Conservation (phyloP, 2,329 filamentous ascomycete species). For the Diaporthe vaccinii region DNA sequence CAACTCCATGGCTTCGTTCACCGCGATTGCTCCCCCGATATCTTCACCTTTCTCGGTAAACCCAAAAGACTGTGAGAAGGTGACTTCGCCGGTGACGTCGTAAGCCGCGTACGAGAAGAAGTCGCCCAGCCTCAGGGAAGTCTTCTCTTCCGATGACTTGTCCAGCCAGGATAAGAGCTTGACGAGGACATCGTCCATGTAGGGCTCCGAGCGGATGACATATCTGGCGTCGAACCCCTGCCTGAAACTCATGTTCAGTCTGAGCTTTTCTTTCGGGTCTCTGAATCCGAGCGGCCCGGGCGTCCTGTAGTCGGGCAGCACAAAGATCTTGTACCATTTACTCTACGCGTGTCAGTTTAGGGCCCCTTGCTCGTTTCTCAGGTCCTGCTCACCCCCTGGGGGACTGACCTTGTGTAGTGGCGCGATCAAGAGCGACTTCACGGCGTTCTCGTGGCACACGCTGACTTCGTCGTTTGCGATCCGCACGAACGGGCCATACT, state of each 20-base stretch:
- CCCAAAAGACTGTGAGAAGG: slow-evolving; percentile 48
- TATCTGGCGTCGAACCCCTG: slow-evolving; percentile 50
- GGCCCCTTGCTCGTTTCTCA: slow-evolving; percentile 51
- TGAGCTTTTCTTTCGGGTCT: slow-evolving; percentile 52
- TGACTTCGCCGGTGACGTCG: slow-evolving; percentile 50
- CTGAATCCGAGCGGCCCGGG: slow-evolving; percentile 49
- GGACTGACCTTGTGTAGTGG: slow-evolving; percentile 50
- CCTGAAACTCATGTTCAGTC: slow-evolving; percentile 50
- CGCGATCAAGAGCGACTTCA: slow-evolving; percentile 54
- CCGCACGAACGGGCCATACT: slow-evolving; percentile 57
- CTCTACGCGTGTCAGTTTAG: slow-evolving; percentile 50
- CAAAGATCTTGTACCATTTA: slow-evolving; percentile 53
- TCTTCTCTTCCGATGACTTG: slow-evolving; percentile 35
- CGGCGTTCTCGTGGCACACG: slow-evolving; percentile 56
- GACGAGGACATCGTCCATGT: slow-evolving; percentile 39
- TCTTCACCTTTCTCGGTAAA: slow-evolving; percentile 47
- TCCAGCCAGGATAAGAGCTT: slow-evolving; percentile 42
- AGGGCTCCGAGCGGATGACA: slow-evolving; percentile 40
- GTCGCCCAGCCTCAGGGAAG: slow-evolving; percentile 43
- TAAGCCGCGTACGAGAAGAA: slow-evolving; percentile 47
- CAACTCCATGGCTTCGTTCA: slow-evolving; percentile 42
- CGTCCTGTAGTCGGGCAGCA: slow-evolving; percentile 51
- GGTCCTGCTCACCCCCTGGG: too few relatives aligned
- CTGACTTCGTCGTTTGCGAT: slow-evolving; percentile 59
- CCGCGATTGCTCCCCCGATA: slow-evolving; percentile 49